phyloP scores from a whole-genome alignment of 2,329 filamentous ascomycete genomes.

The Cladosporium sp. region DNA sequence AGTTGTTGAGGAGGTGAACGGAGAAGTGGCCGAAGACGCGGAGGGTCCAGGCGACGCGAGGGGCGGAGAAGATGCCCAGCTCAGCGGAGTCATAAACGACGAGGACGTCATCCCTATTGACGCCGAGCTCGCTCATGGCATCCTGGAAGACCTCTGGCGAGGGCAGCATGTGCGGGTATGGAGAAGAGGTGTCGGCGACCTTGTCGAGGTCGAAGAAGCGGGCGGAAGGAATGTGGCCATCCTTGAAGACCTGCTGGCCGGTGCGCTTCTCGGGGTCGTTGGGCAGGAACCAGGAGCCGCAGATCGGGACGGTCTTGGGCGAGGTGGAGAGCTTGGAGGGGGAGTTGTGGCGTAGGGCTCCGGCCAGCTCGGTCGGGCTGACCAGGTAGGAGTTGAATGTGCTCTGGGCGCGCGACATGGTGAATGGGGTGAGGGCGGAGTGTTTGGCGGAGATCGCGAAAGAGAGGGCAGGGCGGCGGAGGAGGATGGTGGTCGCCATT shows the following conservation, averaged over 20 bases:
- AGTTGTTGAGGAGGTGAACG: slow-evolving; percentile 93
- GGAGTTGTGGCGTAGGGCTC: slow-evolving; percentile 76
- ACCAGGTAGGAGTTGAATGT: slow-evolving; percentile 76
- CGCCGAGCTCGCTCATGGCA: slow-evolving; percentile 83
- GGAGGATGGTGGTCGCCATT: slow-evolving; percentile 16
- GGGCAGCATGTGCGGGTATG: slow-evolving; percentile 96
- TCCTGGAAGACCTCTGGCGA: slow-evolving; percentile 71
- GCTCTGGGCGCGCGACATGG: slow-evolving; percentile 33
- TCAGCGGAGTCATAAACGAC: slow-evolving; percentile 93
- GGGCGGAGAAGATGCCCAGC: slow-evolving; percentile 88
- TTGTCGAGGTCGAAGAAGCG: slow-evolving; percentile 96
- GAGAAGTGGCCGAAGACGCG: slow-evolving; percentile 80
- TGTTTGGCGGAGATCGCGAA: slow-evolving; percentile 14
- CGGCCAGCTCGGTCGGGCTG: slow-evolving; percentile 71
- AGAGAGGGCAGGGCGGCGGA: slow-evolving; percentile 10
- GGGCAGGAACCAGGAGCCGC: slow-evolving; percentile 92
- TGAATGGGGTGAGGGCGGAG: slow-evolving; percentile 12
- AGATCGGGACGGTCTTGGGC: slow-evolving; percentile 79
- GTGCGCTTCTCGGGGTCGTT: slow-evolving; percentile 71
- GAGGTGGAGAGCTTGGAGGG: slow-evolving; percentile 65
- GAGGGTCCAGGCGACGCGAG: slow-evolving; percentile 89
- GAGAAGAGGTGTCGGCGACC: slow-evolving; percentile 77
- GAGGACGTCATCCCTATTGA: slow-evolving; percentile 77
- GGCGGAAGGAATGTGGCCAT: slow-evolving; percentile 78
- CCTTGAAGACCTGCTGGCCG: slow-evolving; percentile 73